Conservation (phyloP, 352 stramenopile genomes). For the Elongisporangium undulatum region DNA sequence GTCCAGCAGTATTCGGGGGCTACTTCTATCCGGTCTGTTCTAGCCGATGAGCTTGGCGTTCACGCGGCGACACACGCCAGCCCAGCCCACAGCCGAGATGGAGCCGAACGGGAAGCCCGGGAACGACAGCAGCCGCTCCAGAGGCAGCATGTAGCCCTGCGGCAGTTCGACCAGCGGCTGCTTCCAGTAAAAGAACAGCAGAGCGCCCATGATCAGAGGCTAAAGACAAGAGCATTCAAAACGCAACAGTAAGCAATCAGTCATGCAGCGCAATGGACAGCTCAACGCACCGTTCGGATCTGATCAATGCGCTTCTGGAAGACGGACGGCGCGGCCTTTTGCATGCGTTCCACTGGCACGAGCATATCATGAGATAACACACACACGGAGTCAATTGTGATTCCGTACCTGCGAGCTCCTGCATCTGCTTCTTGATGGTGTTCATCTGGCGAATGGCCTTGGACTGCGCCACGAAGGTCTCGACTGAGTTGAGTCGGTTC, state of each 20-base stretch:
- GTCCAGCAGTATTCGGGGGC: neutral
- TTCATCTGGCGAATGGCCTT: conserved; percentile 87
- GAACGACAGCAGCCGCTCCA: conserved; percentile 73
- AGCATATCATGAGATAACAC: neutral
- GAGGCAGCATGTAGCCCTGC: conserved; percentile 69
- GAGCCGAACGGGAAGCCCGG: conserved; percentile 70
- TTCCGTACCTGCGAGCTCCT: conserved; percentile 59
- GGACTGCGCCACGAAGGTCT: conserved; percentile 87
- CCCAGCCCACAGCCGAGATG: conserved; percentile 76
- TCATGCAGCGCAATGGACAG: neutral
- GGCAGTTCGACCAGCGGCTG: conserved; percentile 65
- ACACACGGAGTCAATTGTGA: neutral
- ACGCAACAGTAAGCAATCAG: neutral
- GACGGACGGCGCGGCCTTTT: conserved; percentile 54
- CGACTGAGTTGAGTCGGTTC: conserved; percentile 82
- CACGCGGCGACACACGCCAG: conserved; percentile 68
- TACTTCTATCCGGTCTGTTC: conserved; percentile 2
- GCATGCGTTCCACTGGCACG: conserved; percentile 58
- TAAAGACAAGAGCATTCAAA: conserved; percentile 13
- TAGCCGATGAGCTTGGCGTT: conserved; percentile 64
- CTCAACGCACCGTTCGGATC: conserved; percentile 49
- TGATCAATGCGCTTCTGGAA: conserved; percentile 75
- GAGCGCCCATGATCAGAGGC: conserved; percentile 48
- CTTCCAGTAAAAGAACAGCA: conserved; percentile 74
- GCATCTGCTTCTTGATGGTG: conserved; percentile 77